A percentile compares a stretch with the other conserved stretches of the same genome.
Evolutionary conservation across 2,329 filamentous ascomycete species (phyloP).

Genomic region (Pseudogymnoascus pannorum): DNA sequence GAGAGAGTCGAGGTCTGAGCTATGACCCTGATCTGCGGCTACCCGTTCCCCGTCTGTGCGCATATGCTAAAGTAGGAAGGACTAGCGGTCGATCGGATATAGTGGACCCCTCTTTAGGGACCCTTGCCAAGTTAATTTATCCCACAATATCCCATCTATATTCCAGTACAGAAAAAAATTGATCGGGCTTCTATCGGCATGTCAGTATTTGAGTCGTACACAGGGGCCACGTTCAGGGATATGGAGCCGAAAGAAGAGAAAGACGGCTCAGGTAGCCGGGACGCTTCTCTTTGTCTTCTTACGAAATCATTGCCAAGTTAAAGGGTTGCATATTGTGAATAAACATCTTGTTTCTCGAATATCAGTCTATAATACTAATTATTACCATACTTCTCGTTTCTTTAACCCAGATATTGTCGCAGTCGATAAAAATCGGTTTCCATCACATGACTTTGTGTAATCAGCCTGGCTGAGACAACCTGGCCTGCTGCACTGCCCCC

Average conservation of each 20-base stretch:
- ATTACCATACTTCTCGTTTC: too few relatives aligned
- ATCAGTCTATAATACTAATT: neutral
- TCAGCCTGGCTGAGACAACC: neutral
- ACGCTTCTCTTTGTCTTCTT: neutral
- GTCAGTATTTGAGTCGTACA: neutral
- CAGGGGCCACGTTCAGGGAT: neutral
- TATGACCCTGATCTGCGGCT: slow-evolving; percentile 1
- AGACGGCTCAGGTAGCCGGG: neutral
- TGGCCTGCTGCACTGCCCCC: neutral
- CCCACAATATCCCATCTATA: too few relatives aligned
- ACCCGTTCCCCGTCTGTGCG: slow-evolving; percentile 5
- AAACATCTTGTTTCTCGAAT: neutral
- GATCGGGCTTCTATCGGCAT: neutral
- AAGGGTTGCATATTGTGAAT: neutral
- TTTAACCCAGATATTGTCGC: neutral
- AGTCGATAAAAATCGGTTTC: neutral
- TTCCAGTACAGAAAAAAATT: neutral
- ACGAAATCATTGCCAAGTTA: neutral
- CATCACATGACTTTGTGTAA: neutral
- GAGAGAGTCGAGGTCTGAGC: neutral
- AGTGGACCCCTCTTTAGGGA: neutral
- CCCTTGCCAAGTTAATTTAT: neutral
- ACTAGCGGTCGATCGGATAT: neutral
- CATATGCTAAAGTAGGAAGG: neutral
- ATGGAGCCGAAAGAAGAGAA: neutral